These are phyloP conservation scores for Citeromyces nyonsensis DNA, from an alignment of 805 yeast genomes.

Conservation along the genomic window DNA sequence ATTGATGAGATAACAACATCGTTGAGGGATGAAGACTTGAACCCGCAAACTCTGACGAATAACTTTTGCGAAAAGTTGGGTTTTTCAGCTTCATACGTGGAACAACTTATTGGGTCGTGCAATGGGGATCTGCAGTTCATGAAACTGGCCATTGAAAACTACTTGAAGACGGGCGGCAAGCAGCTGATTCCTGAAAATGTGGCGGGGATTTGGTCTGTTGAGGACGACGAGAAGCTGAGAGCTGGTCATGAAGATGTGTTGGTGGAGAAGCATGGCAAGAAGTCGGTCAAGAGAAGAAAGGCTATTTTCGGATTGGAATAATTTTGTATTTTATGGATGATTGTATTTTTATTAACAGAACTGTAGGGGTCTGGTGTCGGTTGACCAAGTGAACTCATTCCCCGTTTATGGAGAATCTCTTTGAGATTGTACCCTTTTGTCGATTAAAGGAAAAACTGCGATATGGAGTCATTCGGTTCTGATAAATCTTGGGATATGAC, in stretches of 20 bases:
- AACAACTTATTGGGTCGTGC: not conserved
- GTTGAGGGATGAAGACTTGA: not conserved
- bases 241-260: not conserved
- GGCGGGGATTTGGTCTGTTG: not conserved
- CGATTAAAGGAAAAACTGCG: too few relatives aligned
- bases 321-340: too few relatives aligned
- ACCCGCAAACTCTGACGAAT: not conserved
- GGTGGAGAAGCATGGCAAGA: not conserved
- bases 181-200: not conserved
- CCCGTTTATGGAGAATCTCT: too few relatives aligned
- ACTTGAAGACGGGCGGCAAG: not conserved
- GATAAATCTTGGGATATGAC: too few relatives aligned
- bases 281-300: constrained; percentile 1
- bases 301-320: not conserved
- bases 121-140: not conserved
- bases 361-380: too few relatives aligned
- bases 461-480: too few relatives aligned
- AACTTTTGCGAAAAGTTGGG: not conserved
- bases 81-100: not conserved
- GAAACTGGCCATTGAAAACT: not conserved
- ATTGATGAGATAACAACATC: not conserved
- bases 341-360: too few relatives aligned
- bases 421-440: too few relatives aligned
- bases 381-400: too few relatives aligned
- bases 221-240: not conserved